Evolutionary conservation across 1,284 basidiomycete genomes (phyloP), one percentile per base, ranked within the genome.

Genomic region (Wolfiporia cocos): DNA sequence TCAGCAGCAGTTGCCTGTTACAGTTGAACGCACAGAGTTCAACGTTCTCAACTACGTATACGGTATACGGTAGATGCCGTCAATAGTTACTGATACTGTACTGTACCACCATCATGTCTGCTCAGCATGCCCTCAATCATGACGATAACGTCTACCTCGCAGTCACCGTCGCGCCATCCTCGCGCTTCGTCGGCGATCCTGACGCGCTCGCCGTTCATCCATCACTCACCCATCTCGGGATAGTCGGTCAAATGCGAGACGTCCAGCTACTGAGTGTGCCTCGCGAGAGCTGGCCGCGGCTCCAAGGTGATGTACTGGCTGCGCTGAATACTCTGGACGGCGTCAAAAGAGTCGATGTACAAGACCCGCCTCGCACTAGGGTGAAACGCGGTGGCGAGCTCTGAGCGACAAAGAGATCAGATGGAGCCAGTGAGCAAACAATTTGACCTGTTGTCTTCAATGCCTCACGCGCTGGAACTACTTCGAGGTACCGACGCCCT

Each of bases 201-300:
- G 50, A 49, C 24, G 46, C 37, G 3, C 49, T 58, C 19, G 48
- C 49, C 11, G 47, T 50, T 17, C 54, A 59, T 47, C 52, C 58
- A 15, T 43, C 54, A 14, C 34, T 62, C 35, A 51, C 42, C 2
- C 50, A 56, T 32, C 46, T 59, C 12, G 58, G 58, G 5, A 49
- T 32, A n/a, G 55, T 59, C 18, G 60, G 60, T 22, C 49, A 55
- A 42, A 39, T 62, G 24, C 49, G 47, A 18, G 60, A 61, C 42
- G 55, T 62, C 5, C 60, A 61, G 42, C 39, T 59, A n/a, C 50
- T 62, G 42, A 56, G 57, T 39, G 53, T 57, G 0, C 57, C 57
- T 5, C 52, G 51, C 12, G 39, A 35, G 1, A 44, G 41, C 40
- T 62, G 60, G 60, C 42, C 46, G 10, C 34, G 42, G 10, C 36